A percentile compares a stretch with the other conserved stretches of the same genome.
Evolutionary conservation across 192 early-diverging fungal genomes (phyloP).

Genomic region (Mortierella hygrophila): DNA sequence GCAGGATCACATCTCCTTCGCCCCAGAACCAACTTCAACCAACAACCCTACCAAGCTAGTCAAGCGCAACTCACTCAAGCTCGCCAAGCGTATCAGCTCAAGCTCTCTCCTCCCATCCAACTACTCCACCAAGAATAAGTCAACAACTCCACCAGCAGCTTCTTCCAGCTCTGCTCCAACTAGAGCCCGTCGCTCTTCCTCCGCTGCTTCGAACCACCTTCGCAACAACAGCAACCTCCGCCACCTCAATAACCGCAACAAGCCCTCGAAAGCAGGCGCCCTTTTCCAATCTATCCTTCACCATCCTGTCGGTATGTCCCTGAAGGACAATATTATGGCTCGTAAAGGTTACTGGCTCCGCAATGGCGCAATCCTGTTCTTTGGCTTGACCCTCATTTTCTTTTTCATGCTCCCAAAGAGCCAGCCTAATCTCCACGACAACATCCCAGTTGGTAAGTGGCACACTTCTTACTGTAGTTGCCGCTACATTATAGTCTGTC

Average conservation of each 20-base stretch:
- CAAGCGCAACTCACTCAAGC: conserved; percentile 32
- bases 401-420: conserved; percentile 50
- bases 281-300: not conserved
- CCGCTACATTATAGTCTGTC: not conserved
- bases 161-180: not conserved
- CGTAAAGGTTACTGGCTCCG: conserved; percentile 57
- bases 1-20: conserved; percentile 13
- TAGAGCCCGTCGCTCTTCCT: not conserved
- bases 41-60: conserved; percentile 18
- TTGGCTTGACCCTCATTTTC: conserved; percentile 46
- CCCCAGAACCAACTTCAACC: not conserved
- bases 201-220: not conserved
- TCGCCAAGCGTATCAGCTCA: conserved; percentile 32
- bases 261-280: not conserved
- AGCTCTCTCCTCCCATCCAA: conserved; percentile 38
- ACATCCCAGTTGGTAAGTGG: conserved; percentile 20
- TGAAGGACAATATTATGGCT: conserved; percentile 49
- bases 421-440: conserved; percentile 36
- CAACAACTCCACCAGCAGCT: not conserved
- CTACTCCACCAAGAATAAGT: conserved; percentile 30
- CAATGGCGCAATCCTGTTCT: conserved; percentile 48
- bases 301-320: conserved; percentile 32
- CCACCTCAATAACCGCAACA: not conserved
- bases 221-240: not conserved
- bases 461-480: no score